Base-by-base conservation (phyloP, 306 rosid genomes). In the Carpinus fangiana region DNA sequence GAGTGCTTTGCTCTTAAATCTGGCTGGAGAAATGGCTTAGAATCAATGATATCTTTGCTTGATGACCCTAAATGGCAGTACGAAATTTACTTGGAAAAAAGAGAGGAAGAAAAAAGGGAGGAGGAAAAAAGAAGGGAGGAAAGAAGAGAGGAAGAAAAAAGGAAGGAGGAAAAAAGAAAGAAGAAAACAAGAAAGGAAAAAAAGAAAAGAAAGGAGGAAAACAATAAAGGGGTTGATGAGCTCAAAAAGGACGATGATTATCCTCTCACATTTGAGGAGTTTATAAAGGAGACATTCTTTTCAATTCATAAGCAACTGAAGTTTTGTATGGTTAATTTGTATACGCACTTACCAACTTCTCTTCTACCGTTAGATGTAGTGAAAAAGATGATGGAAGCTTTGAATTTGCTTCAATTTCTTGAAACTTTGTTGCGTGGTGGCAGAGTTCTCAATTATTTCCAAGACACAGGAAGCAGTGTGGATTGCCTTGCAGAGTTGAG, bases 301-400 rank as follows among this genome's bases (percentile, higher is more conserved):
- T 51, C 5, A 53, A 52, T 83, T 10, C 43, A 21, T 20, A 65
- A 31, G 46, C 55, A 57, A 45, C 81, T 90, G 12, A 55, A 67
- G n/a, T 9, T 12, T 17, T 61, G 26, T 38, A 68, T 75, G 76
- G 43, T 57, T 50, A 75, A 31, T 72, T 69, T 89, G 70, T 85
- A 28, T 31, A 87, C 86, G 0, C 90, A 91, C 62, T 12, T 89
- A n/a, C 96, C 92, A 50, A 88, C 91, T 21, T 78, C 84, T 57
- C 36, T 75, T 14, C 59, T 89, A 43, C 73, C 88, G 13, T 59
- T 78, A 0, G 72, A 57, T 51, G 76, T 17, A 5, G 82, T 47
- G 53, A 51, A 51, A 67, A 55, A 43, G 14, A 21, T 59, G 65
- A 23, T 3, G 8, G 4, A 7, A 59, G 36, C 36, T 59, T 2